phyloP scores from a whole-genome alignment of 257 asterid species.

The Nicotiana benthamiana region DNA sequence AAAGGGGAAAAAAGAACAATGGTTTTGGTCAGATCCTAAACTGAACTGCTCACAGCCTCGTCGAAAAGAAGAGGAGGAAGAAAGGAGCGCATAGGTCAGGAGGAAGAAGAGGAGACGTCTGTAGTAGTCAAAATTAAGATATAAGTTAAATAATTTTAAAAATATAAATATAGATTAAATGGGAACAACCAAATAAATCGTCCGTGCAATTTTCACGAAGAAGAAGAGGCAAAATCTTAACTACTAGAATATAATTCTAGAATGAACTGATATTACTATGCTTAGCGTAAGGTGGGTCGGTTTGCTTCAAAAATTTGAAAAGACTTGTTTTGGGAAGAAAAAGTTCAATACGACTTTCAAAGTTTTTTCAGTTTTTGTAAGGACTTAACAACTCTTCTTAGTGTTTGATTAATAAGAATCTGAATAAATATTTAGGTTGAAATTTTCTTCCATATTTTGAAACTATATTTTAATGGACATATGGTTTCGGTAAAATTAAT shows the following conservation, averaged over 20 bases:
- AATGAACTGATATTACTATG: too few species aligned
- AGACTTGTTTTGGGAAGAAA: background rate
- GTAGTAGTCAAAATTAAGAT: too few species aligned
- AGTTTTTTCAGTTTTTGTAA: background rate
- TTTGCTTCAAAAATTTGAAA: background rate
- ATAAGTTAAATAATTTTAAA: too few species aligned
- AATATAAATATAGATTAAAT: too few species aligned
- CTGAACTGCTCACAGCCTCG: background rate
- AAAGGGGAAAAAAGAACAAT: background rate
- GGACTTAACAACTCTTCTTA: background rate
- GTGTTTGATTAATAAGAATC: background rate
- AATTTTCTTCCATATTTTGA: background rate
- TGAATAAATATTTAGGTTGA: background rate
- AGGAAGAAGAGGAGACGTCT: too few species aligned
- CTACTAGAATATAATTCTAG: too few species aligned
- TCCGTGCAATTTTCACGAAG: too few species aligned
- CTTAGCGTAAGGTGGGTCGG: background rate
- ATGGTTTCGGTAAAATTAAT: too few species aligned
- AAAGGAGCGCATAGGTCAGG: too few species aligned
- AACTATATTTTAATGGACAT: background rate
- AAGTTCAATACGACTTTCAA: background rate
- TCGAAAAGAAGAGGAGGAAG: background rate
- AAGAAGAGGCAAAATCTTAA: too few species aligned
- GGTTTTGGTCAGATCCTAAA: slow-evolving; percentile 3
- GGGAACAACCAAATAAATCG: too few species aligned